These are phyloP conservation scores for Physocladia obscura DNA, from an alignment of 192 early-diverging fungal genomes.

Conservation along the genomic window DNA sequence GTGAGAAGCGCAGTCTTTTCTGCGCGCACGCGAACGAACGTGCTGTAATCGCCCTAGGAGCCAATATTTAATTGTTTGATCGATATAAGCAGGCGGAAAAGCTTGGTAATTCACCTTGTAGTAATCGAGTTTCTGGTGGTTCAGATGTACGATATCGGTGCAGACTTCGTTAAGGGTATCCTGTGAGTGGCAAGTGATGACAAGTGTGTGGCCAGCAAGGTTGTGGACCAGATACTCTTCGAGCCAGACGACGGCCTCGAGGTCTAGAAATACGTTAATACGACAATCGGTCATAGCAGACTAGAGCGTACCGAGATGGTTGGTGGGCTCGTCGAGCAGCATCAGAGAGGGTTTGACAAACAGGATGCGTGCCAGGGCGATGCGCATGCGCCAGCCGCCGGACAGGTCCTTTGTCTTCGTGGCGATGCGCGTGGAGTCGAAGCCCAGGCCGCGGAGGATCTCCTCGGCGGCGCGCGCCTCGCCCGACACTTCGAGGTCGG, in stretches of 20 bases:
- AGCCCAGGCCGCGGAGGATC: slow-evolving; percentile 92
- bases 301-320: too few relatives aligned
- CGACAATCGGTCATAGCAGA: too few relatives aligned
- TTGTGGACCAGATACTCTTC: slow-evolving; percentile 73
- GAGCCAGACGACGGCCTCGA: slow-evolving; percentile 85
- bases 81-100: neutral
- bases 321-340: slow-evolving; percentile 66
- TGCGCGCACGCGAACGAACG: slow-evolving; percentile 68
- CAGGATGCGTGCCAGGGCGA: slow-evolving; percentile 91
- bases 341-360: slow-evolving; percentile 85
- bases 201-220: slow-evolving; percentile 77
- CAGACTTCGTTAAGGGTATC: slow-evolving; percentile 93
- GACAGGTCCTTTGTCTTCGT: slow-evolving; percentile 94
- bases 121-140: slow-evolving; percentile 80
- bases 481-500: slow-evolving; percentile 84
- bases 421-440: slow-evolving; percentile 79
- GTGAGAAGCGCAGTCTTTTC: slow-evolving; percentile 53
- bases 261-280: too few relatives aligned
- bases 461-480: slow-evolving; percentile 88
- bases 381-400: slow-evolving; percentile 99
- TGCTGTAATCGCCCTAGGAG: slow-evolving; percentile 91
- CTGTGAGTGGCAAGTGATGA: slow-evolving; percentile 90
- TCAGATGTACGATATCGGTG: slow-evolving; percentile 94
- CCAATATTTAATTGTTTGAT: neutral
- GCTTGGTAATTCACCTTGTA: slow-evolving; percentile 65